A percentile compares a stretch with the other conserved stretches of the same genome.
These are phyloP conservation scores for Trichoderma koningiopsis DNA, from an alignment of 2,329 filamentous ascomycete species.

Conservation along the genomic window DNA sequence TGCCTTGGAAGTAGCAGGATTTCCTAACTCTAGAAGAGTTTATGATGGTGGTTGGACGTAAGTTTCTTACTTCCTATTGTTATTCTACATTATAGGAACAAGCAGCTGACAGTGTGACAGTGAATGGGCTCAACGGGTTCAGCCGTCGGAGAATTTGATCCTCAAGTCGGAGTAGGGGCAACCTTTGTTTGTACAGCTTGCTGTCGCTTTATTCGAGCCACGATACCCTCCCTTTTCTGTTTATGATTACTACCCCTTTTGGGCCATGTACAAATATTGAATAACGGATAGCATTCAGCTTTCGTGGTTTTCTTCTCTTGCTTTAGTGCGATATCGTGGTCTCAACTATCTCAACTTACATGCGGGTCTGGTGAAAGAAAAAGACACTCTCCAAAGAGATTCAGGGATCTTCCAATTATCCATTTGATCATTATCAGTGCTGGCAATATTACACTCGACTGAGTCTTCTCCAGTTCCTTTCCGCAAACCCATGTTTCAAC, in stretches of 20 bases:
- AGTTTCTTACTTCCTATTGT: constrained; percentile 45
- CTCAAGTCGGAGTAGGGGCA: constrained; percentile 48
- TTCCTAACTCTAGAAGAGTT: constrained; percentile 67
- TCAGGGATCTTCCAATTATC: background rate
- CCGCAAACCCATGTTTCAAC: background rate
- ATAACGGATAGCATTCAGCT: constrained; percentile 17
- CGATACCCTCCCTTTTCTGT: constrained; percentile 27
- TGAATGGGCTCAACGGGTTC: constrained; percentile 69
- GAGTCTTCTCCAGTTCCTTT: background rate
- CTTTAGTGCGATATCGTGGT: constrained; percentile 25
- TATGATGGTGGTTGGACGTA: constrained; percentile 99
- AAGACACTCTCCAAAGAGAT: background rate
- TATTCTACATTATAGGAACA: background rate
- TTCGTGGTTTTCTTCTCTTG: constrained; percentile 8
- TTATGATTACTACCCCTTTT: constrained; percentile 7
- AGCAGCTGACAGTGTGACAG: constrained; percentile 39
- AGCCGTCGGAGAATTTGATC: constrained; percentile 64
- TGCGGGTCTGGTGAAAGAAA: constrained; percentile 11
- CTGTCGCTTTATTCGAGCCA: constrained; percentile 24
- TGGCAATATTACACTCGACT: no score
- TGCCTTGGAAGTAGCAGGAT: constrained; percentile 77
- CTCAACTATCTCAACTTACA: constrained; percentile 22
- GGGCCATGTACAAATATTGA: constrained; percentile 25
- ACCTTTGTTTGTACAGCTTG: constrained; percentile 6
- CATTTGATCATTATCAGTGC: background rate